Conservation (phyloP, 306 rosid genomes). For the Sechiopsis laciniata region DNA sequence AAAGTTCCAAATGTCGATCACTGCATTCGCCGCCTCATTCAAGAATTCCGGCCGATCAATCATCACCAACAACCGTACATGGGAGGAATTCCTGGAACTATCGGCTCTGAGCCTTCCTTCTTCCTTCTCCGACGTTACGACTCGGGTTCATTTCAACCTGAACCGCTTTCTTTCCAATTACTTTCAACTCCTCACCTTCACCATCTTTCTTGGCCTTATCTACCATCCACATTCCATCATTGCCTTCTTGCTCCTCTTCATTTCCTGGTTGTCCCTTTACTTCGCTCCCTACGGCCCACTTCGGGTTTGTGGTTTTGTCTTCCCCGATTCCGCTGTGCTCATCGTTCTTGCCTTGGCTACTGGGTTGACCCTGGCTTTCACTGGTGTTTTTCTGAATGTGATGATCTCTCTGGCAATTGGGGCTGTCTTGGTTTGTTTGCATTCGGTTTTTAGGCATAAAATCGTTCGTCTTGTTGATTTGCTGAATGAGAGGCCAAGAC, state of each 20-base stretch:
- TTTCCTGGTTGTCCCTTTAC: slow-evolving; percentile 52
- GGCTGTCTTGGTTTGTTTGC: slow-evolving; percentile 27
- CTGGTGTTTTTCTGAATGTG: slow-evolving; percentile 43
- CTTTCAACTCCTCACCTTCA: slow-evolving; percentile 30
- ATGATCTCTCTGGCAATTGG: slow-evolving; percentile 26
- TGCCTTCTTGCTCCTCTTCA: slow-evolving; percentile 30
- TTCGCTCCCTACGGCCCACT: slow-evolving; percentile 45
- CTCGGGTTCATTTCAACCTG: slow-evolving; percentile 41
- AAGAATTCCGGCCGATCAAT: slow-evolving; percentile 31
- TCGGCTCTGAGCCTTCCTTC: slow-evolving; percentile 37
- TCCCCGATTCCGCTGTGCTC: slow-evolving; percentile 29
- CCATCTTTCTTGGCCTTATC: slow-evolving; percentile 39
- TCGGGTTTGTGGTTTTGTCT: slow-evolving; percentile 28
- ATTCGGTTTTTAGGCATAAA: slow-evolving; percentile 37
- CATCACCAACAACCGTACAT: slow-evolving; percentile 46
- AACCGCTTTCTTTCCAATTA: slow-evolving; percentile 50
- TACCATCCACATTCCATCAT: slow-evolving; percentile 38
- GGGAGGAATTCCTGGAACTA: slow-evolving; percentile 38
- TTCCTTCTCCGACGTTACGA: slow-evolving; percentile 38
- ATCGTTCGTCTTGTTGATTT: slow-evolving; percentile 46
- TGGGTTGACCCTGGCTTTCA: slow-evolving; percentile 27
- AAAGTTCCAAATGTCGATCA: slow-evolving; percentile 19
- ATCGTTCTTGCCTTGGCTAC: slow-evolving; percentile 27
- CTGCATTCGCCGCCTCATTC: slow-evolving; percentile 22
- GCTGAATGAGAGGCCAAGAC: slow-evolving; percentile 30